These are phyloP conservation scores for Ustilago sp. DNA, from an alignment of 1,284 basidiomycete species.

Conservation along the genomic window DNA sequence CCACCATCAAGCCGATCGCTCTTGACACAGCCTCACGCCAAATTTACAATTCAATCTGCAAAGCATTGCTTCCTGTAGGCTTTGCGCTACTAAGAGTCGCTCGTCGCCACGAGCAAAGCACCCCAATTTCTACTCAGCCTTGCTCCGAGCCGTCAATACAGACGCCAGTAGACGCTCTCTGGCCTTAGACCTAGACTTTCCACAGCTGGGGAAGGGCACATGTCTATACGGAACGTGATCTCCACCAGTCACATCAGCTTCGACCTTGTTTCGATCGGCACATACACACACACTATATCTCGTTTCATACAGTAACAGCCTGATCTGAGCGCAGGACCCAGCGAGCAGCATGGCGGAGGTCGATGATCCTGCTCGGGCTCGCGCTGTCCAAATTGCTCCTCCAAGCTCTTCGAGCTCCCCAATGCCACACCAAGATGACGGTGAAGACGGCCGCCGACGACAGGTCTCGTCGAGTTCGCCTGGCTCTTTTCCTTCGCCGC, in stretches of 20 bases:
- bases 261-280: not conserved
- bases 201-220: conserved; percentile 23
- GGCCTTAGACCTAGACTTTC: conserved; percentile 37
- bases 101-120: not conserved
- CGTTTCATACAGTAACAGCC: not conserved
- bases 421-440: not conserved
- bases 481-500: conserved; percentile 28
- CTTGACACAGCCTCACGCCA: not conserved
- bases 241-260: not conserved
- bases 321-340: not conserved
- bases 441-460: conserved; percentile 1
- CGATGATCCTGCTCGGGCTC: conserved; percentile 8
- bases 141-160: not conserved
- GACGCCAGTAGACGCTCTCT: conserved; percentile 18
- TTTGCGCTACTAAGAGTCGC: not conserved
- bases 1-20: not conserved
- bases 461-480: conserved; percentile 20
- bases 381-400: conserved; percentile 10
- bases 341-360: conserved; percentile 22
- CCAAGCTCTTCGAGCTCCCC: conserved; percentile 6
- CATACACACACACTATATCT: not conserved
- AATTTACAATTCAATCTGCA: not conserved
- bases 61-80: not conserved
- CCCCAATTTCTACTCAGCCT: not conserved
- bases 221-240: conserved; percentile 19